Conservation (phyloP, 345 rosid genomes). For the Reutealis trisperma region DNA sequence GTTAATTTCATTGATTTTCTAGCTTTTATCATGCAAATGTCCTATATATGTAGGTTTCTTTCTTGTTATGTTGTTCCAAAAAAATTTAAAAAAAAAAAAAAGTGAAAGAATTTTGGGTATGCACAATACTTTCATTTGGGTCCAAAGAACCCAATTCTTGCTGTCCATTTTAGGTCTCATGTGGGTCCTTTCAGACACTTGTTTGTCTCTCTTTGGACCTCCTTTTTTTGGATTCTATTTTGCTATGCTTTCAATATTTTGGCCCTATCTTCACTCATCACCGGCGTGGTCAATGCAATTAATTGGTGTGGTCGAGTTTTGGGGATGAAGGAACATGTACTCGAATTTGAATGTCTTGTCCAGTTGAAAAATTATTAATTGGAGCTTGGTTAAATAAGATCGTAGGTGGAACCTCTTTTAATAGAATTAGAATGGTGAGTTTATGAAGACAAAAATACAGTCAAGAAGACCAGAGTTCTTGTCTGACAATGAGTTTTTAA, state of each 20-base stretch:
- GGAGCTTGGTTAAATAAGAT: no score
- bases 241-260: background rate
- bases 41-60: background rate
- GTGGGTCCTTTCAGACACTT: slow-evolving; percentile 28
- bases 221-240: background rate
- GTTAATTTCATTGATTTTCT: background rate
- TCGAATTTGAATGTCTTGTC: no score
- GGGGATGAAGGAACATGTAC: no score
- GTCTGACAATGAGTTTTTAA: no score
- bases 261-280: background rate
- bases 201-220: slow-evolving; percentile 11
- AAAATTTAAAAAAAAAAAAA: no score
- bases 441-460: no score
- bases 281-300: slow-evolving; percentile 14
- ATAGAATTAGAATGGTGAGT: no score
- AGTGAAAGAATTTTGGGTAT: no score
- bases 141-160: slow-evolving; percentile 7
- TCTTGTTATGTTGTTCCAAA: background rate
- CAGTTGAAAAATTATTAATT: no score
- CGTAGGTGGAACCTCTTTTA: no score
- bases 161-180: slow-evolving; percentile 21
- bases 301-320: background rate
- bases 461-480: no score
- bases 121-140: background rate
- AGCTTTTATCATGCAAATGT: background rate